Percentiles rank a stretch among this genome's conserved stretches.
Conservation (phyloP, 2,329 filamentous ascomycete species). For the Aspergillus pseudonomiae region DNA sequence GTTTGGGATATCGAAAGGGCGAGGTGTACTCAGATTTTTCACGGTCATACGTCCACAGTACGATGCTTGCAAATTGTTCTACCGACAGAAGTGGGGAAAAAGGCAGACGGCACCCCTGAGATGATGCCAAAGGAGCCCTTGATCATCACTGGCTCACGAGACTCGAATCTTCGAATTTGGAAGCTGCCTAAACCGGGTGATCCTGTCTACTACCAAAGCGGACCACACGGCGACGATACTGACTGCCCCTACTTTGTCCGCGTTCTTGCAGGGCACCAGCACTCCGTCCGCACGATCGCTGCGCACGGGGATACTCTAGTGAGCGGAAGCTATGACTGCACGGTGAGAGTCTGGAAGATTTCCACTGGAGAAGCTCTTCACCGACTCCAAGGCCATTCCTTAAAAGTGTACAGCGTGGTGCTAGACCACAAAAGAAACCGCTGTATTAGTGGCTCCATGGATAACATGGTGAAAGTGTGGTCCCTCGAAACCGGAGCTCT, state of each 20-base stretch:
- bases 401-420: slow-evolving; percentile 97
- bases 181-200: slow-evolving; percentile 82
- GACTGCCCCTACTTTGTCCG: slow-evolving; percentile 96
- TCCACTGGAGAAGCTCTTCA: slow-evolving; percentile 89
- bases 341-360: slow-evolving; percentile 94
- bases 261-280: slow-evolving; percentile 79
- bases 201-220: slow-evolving; percentile 75
- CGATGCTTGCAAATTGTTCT: slow-evolving; percentile 93
- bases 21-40: slow-evolving; percentile 91
- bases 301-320: slow-evolving; percentile 95
- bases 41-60: slow-evolving; percentile 96
- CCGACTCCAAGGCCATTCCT: slow-evolving; percentile 79
- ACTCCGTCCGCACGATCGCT: slow-evolving; percentile 94
- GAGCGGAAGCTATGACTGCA: slow-evolving; percentile 94
- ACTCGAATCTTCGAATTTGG: slow-evolving; percentile 94
- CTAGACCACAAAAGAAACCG: slow-evolving; percentile 88
- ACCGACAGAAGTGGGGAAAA: slow-evolving; percentile 75
- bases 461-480: slow-evolving; percentile 97
- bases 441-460: slow-evolving; percentile 98
- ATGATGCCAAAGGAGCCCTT: slow-evolving; percentile 94
- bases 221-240: slow-evolving; percentile 69
- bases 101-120: slow-evolving; percentile 70
- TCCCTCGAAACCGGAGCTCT: slow-evolving; percentile 83
- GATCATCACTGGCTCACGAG: slow-evolving; percentile 95
- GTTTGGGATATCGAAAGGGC: slow-evolving; percentile 98